Evolutionary conservation across 2,329 filamentous ascomycete species (phyloP).

Genomic region (Aureobasidium melanogenum): DNA sequence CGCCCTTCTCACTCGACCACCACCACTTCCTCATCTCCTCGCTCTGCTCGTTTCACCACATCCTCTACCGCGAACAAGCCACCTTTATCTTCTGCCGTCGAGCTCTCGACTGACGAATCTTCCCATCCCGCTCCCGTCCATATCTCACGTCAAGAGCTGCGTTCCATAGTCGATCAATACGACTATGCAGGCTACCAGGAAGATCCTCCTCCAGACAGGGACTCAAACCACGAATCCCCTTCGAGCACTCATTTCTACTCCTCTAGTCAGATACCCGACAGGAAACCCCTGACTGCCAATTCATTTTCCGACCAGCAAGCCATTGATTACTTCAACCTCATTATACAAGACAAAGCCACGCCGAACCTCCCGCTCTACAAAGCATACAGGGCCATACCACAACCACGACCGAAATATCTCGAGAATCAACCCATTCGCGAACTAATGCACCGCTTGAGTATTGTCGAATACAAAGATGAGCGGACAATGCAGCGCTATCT

Average conservation of each 20-base stretch:
- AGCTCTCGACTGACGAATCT: not conserved
- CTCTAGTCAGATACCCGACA: not conserved
- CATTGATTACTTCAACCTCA: not conserved
- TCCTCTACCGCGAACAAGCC: not conserved
- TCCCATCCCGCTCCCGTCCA: not conserved
- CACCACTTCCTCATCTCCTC: not conserved
- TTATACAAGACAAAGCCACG: not conserved
- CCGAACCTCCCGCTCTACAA: slow-evolving; percentile 36
- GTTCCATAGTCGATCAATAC: slow-evolving; percentile 37
- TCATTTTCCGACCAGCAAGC: not conserved
- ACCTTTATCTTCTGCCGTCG: not conserved
- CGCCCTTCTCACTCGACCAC: not conserved
- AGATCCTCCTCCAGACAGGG: not conserved
- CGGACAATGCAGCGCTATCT: slow-evolving; percentile 73
- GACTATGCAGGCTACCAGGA: not conserved
- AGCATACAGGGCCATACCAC: slow-evolving; percentile 44
- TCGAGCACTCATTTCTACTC: not conserved
- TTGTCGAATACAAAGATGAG: slow-evolving; percentile 38
- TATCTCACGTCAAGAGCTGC: slow-evolving; percentile 35
- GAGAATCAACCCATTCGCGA: slow-evolving; percentile 45
- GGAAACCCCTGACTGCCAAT: not conserved
- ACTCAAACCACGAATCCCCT: not conserved
- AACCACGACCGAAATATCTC: slow-evolving; percentile 46
- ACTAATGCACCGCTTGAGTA: slow-evolving; percentile 61
- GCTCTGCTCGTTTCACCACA: not conserved